Evolutionary conservation across 1,284 basidiomycete species (phyloP).

Genomic region (Fomitopsis pinicola): DNA sequence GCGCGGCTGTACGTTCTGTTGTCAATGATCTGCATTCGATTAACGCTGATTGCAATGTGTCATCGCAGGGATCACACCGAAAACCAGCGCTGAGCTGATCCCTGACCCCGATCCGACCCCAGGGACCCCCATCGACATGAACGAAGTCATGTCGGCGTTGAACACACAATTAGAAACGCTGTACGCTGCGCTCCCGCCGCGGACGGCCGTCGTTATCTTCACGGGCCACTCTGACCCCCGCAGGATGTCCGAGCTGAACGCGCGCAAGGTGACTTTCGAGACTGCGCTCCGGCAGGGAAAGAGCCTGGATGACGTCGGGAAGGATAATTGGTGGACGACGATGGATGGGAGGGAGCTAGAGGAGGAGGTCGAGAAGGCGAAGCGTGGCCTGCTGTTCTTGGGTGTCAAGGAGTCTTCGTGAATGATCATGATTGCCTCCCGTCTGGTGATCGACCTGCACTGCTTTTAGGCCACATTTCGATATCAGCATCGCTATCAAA

Average conservation of each 20-base stretch:
- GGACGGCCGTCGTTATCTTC: constrained; percentile 80
- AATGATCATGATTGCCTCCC: background rate
- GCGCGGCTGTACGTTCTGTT: constrained; percentile 64
- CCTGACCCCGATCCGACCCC: constrained; percentile 14
- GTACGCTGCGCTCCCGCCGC: constrained; percentile 65
- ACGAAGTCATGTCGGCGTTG: constrained; percentile 41
- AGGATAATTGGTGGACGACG: constrained; percentile 62
- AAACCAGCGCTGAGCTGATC: constrained; percentile 32
- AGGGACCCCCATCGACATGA: constrained; percentile 23
- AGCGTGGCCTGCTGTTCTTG: constrained; percentile 80
- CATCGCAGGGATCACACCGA: constrained; percentile 54
- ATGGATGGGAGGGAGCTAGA: constrained; percentile 76
- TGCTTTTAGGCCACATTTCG: background rate
- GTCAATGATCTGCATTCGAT: background rate
- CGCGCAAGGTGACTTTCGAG: constrained; percentile 72
- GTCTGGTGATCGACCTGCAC: background rate
- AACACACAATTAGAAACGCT: constrained; percentile 60
- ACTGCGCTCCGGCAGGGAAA: constrained; percentile 55
- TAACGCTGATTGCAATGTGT: background rate
- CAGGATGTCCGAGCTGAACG: constrained; percentile 66
- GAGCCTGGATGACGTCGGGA: constrained; percentile 41
- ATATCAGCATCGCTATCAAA: too few species aligned
- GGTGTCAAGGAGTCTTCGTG: constrained; percentile 50
- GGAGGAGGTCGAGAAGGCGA: constrained; percentile 72
- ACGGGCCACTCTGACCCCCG: constrained; percentile 87